Evolutionary conservation across 2,329 filamentous ascomycete genomes (phyloP).

Genomic region (Periconia sp.): DNA sequence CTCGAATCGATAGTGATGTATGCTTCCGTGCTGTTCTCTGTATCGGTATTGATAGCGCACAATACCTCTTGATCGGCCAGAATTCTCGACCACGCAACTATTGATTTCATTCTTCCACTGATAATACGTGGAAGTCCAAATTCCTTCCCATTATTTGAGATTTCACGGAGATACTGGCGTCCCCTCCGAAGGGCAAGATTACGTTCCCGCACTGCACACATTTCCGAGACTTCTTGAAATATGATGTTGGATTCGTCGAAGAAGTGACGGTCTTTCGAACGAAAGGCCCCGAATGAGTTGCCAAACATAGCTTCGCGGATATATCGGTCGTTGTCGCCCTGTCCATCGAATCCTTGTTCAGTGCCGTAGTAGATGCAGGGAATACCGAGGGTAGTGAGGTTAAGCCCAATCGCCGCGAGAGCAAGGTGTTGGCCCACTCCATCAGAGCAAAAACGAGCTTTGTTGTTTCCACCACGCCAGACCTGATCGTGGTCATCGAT

Average conservation of each 20-base stretch:
- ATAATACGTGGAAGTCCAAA: conserved; percentile 17
- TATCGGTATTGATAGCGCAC: conserved; percentile 26
- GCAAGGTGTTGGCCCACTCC: conserved; percentile 10
- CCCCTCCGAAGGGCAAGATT: conserved; percentile 15
- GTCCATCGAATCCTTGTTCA: conserved; percentile 27
- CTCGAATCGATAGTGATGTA: conserved; percentile 24
- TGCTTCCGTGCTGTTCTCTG: conserved; percentile 7
- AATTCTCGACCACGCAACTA: conserved; percentile 29
- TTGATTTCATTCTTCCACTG: conserved; percentile 14
- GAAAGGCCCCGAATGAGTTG: conserved; percentile 24
- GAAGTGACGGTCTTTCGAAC: conserved; percentile 22
- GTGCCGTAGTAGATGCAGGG: conserved; percentile 34
- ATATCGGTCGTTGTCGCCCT: conserved; percentile 22
- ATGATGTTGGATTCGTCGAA: conserved; percentile 18
- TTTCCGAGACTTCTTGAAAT: conserved; percentile 14
- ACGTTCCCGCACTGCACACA: conserved; percentile 11
- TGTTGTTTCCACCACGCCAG: conserved; percentile 9
- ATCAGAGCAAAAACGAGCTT: conserved; percentile 25
- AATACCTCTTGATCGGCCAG: conserved; percentile 23
- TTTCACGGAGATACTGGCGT: conserved; percentile 24
- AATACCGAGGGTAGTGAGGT: conserved; percentile 29
- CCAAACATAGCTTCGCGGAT: conserved; percentile 34
- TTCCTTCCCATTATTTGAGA: conserved; percentile 15
- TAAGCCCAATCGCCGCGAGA: conserved; percentile 21
- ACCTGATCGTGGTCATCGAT: conserved; percentile 10